Percentiles rank a stretch among this genome's conserved stretches.
phyloP scores from a whole-genome alignment of 176 grass and related monocot genomes.

The Puccinellia tenuiflora region DNA sequence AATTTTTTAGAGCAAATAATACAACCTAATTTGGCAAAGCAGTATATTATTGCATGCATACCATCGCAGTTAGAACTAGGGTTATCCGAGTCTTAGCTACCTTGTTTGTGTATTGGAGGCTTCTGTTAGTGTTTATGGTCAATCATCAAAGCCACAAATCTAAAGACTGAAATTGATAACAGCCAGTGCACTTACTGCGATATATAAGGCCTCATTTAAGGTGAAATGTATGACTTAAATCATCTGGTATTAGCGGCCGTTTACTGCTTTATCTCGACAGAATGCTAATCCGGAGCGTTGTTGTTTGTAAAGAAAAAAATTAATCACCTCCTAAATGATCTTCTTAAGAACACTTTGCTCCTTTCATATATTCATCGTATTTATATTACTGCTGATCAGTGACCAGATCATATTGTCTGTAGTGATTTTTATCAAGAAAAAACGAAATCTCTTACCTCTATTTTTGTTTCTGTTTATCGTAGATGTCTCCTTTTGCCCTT shows the following conservation, averaged over 20 bases:
- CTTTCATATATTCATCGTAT: neutral
- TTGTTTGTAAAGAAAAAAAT: neutral
- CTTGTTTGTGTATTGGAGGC: neutral
- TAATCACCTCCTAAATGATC: neutral
- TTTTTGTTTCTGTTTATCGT: neutral
- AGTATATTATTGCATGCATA: neutral
- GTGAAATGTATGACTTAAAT: neutral
- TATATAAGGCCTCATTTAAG: neutral
- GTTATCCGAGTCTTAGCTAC: neutral
- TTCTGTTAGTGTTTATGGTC: neutral
- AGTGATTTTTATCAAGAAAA: neutral
- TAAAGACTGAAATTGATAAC: conserved; percentile 1
- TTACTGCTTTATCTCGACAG: neutral
- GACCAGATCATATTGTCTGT: neutral
- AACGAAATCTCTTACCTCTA: neutral
- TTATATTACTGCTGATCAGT: neutral
- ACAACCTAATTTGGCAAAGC: neutral
- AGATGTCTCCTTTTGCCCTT: conserved; percentile 14
- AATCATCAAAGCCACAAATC: neutral
- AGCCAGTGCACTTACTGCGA: neutral
- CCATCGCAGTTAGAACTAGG: neutral
- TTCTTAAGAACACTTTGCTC: neutral
- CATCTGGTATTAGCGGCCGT: neutral
- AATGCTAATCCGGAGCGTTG: neutral
- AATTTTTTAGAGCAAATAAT: neutral